Evolutionary conservation across 345 rosid genomes (phyloP).

Genomic region (Citrus sp.): DNA sequence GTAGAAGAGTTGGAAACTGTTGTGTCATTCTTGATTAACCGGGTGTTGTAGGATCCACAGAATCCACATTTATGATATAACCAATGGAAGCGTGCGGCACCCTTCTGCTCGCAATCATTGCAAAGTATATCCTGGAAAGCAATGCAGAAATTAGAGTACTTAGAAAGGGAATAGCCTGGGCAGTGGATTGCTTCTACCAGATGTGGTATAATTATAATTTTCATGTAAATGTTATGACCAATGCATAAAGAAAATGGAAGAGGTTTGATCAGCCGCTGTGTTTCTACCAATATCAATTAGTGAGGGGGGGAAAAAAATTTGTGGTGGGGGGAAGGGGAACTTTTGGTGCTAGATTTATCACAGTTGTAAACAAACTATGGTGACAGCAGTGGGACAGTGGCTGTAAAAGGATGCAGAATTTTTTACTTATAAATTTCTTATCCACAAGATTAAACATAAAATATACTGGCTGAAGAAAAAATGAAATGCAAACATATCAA

Average conservation of each 20-base stretch:
- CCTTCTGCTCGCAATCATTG: constrained; percentile 75
- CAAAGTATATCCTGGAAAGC: constrained; percentile 61
- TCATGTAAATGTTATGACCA: neutral
- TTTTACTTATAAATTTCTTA: neutral
- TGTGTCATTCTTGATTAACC: constrained; percentile 57
- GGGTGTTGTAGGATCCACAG: constrained; percentile 87
- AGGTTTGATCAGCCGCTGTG: neutral
- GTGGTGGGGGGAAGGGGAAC: too few relatives aligned
- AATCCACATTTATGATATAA: constrained; percentile 71
- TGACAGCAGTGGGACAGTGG: neutral
- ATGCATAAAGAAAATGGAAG: neutral
- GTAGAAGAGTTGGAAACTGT: constrained; percentile 31
- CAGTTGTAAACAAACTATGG: neutral
- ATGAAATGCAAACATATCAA: neutral
- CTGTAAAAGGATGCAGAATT: neutral
- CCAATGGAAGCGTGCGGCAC: constrained; percentile 74
- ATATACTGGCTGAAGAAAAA: neutral
- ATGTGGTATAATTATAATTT: neutral
- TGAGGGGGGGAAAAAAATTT: neutral
- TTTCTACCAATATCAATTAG: neutral
- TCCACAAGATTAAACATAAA: neutral
- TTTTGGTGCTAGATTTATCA: neutral
- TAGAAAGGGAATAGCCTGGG: neutral
- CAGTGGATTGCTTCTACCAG: neutral
- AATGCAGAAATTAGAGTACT: neutral